phyloP scores from a whole-genome alignment of 1,139 yeast genomes.

The Suhomyces bribrorum region DNA sequence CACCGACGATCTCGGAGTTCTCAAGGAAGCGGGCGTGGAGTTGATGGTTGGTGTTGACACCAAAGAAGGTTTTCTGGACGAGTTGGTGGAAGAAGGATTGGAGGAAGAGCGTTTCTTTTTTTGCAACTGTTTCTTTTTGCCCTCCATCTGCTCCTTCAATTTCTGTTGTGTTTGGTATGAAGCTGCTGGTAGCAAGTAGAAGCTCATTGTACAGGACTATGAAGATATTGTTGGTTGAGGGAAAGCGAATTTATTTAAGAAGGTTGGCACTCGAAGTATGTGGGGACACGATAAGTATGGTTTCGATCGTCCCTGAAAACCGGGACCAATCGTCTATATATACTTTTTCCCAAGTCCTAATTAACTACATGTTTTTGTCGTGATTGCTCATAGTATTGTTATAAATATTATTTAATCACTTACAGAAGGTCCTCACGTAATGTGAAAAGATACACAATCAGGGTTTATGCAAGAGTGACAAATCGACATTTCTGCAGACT shows the following conservation, averaged over 20 bases:
- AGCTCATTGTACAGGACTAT: conserved; percentile 14
- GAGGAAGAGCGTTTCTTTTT: conserved; percentile 6
- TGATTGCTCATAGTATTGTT: conserved; percentile 1
- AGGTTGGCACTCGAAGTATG: no score
- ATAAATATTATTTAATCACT: conserved; percentile 2
- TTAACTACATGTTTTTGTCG: not conserved
- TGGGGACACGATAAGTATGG: no score
- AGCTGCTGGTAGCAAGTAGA: conserved; percentile 19
- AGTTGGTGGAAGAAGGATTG: conserved; percentile 6
- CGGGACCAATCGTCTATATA: no score
- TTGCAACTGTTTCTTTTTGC: conserved; percentile 13
- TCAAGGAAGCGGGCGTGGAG: conserved; percentile 1
- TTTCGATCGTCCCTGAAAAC: no score
- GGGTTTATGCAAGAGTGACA: conserved; percentile 4
- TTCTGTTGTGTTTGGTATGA: conserved; percentile 24
- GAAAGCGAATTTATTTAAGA: no score
- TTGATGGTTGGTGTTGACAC: conserved; percentile 1
- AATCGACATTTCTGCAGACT: not conserved
- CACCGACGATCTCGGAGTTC: conserved; percentile 10
- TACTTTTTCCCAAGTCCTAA: not conserved
- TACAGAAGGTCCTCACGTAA: conserved; percentile 5
- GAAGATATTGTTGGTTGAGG: not conserved
- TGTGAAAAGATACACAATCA: conserved; percentile 1
- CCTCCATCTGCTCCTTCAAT: conserved; percentile 18
- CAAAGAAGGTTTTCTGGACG: conserved; percentile 1